phyloP scores from a whole-genome alignment of 2,329 filamentous ascomycete species.

The Ophiostoma triangulosporum region DNA sequence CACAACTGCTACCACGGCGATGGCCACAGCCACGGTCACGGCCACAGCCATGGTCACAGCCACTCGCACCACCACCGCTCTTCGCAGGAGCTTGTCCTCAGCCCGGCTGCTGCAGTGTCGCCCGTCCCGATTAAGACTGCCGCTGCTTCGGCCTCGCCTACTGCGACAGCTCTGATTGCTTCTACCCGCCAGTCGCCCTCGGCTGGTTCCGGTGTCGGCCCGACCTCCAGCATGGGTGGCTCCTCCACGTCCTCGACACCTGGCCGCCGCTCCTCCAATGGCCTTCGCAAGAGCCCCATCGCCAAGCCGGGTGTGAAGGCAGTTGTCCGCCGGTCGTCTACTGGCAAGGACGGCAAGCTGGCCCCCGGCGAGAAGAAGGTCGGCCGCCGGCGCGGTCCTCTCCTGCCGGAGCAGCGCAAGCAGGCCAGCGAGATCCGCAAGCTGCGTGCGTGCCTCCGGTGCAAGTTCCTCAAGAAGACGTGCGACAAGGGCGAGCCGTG shows the following conservation, averaged over 20 bases:
- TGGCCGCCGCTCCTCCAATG: slow-evolving; percentile 49
- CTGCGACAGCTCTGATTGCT: neutral
- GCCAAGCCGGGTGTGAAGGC: slow-evolving; percentile 66
- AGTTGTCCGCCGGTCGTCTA: slow-evolving; percentile 65
- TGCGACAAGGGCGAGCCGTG: slow-evolving; percentile 97
- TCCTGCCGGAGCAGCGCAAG: slow-evolving; percentile 86
- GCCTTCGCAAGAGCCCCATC: slow-evolving; percentile 61
- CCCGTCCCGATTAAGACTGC: slow-evolving; percentile 57
- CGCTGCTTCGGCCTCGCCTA: slow-evolving; percentile 12
- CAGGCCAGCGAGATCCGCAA: slow-evolving; percentile 96
- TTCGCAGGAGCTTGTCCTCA: slow-evolving; percentile 44
- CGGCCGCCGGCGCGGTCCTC: slow-evolving; percentile 75
- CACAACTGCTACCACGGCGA: slow-evolving; percentile 50
- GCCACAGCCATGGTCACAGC: slow-evolving; percentile 28
- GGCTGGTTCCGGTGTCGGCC: slow-evolving; percentile 43
- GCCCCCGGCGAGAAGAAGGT: slow-evolving; percentile 72
- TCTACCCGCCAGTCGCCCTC: slow-evolving; percentile 43
- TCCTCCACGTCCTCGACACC: slow-evolving; percentile 49
- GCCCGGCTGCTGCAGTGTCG: slow-evolving; percentile 52
- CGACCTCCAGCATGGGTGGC: slow-evolving; percentile 17
- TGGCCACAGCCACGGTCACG: slow-evolving; percentile 25
- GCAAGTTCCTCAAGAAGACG: slow-evolving; percentile 98
- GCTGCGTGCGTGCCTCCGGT: slow-evolving; percentile 80
- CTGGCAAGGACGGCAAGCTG: slow-evolving; percentile 61
- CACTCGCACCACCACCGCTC: slow-evolving; percentile 25